Conservation (phyloP, 805 yeast species). For the Saccharomycopsis amapae region DNA sequence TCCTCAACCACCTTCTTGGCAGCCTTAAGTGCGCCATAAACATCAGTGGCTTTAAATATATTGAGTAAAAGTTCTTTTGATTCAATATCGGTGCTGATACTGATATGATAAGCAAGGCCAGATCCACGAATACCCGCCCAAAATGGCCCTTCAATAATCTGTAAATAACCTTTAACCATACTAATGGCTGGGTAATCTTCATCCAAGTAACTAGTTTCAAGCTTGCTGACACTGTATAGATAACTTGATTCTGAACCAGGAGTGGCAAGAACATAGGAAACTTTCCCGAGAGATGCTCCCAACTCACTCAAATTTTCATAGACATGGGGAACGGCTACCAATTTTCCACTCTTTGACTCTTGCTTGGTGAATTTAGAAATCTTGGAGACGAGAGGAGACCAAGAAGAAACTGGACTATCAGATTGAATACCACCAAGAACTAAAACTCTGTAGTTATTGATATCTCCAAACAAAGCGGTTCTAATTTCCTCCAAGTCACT, state of each 20-base stretch:
- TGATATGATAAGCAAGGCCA: slow-evolving; percentile 89
- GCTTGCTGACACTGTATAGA: slow-evolving; percentile 10
- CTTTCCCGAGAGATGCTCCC: slow-evolving; percentile 40
- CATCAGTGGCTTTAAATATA: slow-evolving; percentile 81
- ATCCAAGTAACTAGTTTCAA: slow-evolving; percentile 34
- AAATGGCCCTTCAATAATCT: slow-evolving; percentile 91
- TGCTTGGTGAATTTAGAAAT: neutral
- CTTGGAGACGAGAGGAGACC: slow-evolving; percentile 33
- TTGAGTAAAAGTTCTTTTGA: slow-evolving; percentile 58
- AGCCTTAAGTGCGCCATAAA: slow-evolving; percentile 50
- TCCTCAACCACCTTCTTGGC: slow-evolving; percentile 60
- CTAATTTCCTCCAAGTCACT: slow-evolving; percentile 47
- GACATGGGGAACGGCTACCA: slow-evolving; percentile 6
- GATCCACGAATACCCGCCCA: slow-evolving; percentile 95
- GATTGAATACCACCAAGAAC: slow-evolving; percentile 61
- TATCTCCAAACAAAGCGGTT: slow-evolving; percentile 39
- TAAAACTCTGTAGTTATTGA: slow-evolving; percentile 57
- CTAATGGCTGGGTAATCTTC: slow-evolving; percentile 36
- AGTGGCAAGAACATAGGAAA: slow-evolving; percentile 46
- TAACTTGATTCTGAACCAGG: slow-evolving; percentile 65
- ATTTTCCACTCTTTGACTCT: too few species aligned
- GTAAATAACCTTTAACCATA: slow-evolving; percentile 36
- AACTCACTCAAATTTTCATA: slow-evolving; percentile 23
- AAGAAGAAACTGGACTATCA: slow-evolving; percentile 48
- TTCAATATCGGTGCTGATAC: slow-evolving; percentile 51